phyloP scores from a whole-genome alignment of 176 grass and related monocot species.

The Aegilops speltoides region DNA sequence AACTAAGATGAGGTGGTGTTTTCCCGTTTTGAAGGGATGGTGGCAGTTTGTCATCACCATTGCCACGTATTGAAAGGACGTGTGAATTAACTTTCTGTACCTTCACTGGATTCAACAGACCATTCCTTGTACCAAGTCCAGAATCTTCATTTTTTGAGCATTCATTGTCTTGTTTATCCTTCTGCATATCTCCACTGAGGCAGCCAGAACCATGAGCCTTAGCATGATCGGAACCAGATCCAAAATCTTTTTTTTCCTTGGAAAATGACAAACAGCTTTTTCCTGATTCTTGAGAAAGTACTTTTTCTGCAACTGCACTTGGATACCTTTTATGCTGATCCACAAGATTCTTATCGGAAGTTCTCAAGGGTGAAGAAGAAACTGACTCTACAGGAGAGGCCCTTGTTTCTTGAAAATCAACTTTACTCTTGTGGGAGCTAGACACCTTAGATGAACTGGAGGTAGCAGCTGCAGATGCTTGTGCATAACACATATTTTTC shows the following conservation, averaged over 20 bases:
- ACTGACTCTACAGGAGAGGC: slow-evolving; percentile 79
- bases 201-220: slow-evolving; percentile 30
- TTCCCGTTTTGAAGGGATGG: slow-evolving; percentile 27
- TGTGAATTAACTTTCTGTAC: slow-evolving; percentile 16
- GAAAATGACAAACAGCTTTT: slow-evolving; percentile 30
- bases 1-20: slow-evolving; percentile 3
- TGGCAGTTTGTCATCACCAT: slow-evolving; percentile 16
- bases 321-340: slow-evolving; percentile 37
- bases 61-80: slow-evolving; percentile 8
- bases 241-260: slow-evolving; percentile 37
- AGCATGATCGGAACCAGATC: slow-evolving; percentile 30
- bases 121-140: slow-evolving; percentile 22
- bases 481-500: slow-evolving; percentile 33
- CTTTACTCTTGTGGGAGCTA: slow-evolving; percentile 58
- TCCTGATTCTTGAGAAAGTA: slow-evolving; percentile 28
- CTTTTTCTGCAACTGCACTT: slow-evolving; percentile 30
- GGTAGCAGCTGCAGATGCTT: slow-evolving; percentile 40
- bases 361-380: slow-evolving; percentile 68
- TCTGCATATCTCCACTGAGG: slow-evolving; percentile 17
- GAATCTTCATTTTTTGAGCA: slow-evolving; percentile 25
- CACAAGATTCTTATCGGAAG: slow-evolving; percentile 31
- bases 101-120: slow-evolving; percentile 15
- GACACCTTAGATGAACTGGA: slow-evolving; percentile 71
- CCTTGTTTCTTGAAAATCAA: slow-evolving; percentile 47
- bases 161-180: slow-evolving; percentile 39